Percentiles rank a stretch among this genome's conserved stretches.
Conservation (phyloP, 371 early-diverging fungal genomes). For the Rhizopus sp. region DNA sequence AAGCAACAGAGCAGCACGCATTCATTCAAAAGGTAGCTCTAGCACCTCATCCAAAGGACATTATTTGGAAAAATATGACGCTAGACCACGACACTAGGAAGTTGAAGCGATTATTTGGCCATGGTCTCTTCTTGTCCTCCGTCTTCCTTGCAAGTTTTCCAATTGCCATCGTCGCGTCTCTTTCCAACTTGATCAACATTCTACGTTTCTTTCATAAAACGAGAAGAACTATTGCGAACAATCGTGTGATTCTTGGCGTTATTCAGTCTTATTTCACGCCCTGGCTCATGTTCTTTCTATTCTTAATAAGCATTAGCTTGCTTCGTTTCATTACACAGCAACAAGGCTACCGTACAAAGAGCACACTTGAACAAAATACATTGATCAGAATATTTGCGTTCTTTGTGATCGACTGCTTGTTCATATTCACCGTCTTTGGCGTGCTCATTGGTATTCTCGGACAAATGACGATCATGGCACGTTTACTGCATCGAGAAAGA, state of each 20-base stretch:
- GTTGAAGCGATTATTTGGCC: slow-evolving; percentile 54
- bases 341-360: slow-evolving; percentile 71
- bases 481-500: background rate
- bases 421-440: slow-evolving; percentile 58
- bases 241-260: slow-evolving; percentile 53
- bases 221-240: slow-evolving; percentile 35
- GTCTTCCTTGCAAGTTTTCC: slow-evolving; percentile 66
- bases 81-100: slow-evolving; percentile 49
- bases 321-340: slow-evolving; percentile 62
- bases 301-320: slow-evolving; percentile 61
- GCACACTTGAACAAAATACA: slow-evolving; percentile 63
- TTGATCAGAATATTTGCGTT: slow-evolving; percentile 73
- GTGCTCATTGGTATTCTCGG: slow-evolving; percentile 54
- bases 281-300: slow-evolving; percentile 62
- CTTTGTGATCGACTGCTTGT: slow-evolving; percentile 65
- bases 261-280: slow-evolving; percentile 71
- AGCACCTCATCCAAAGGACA: slow-evolving; percentile 73
- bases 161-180: slow-evolving; percentile 54
- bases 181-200: slow-evolving; percentile 61
- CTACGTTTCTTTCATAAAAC: slow-evolving; percentile 52
- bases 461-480: slow-evolving; percentile 35
- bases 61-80: slow-evolving; percentile 78
- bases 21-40: slow-evolving; percentile 28
- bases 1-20: slow-evolving; percentile 3
- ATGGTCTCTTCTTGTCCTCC: slow-evolving; percentile 55